These are phyloP conservation scores for Mallotus japonicus DNA, from an alignment of 441 rosid genomes.

Conservation along the genomic window DNA sequence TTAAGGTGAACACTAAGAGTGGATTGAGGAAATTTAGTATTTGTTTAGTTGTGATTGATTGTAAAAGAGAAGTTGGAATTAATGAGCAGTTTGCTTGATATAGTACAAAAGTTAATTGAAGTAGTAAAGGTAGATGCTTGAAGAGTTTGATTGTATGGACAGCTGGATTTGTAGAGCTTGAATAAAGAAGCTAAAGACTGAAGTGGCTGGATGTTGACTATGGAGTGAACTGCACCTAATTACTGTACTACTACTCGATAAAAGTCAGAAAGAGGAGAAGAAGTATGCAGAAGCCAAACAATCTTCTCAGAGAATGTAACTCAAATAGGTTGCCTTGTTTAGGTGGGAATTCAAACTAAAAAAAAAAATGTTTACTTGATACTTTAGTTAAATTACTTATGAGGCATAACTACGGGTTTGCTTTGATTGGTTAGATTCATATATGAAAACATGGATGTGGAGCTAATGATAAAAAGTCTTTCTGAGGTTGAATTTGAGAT, in stretches of 20 bases:
- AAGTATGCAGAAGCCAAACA: not conserved
- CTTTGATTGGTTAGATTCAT: constrained; percentile 1
- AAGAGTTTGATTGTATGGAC: not conserved
- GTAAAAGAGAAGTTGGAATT: not conserved
- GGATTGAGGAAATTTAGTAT: not conserved
- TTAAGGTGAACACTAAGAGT: not conserved
- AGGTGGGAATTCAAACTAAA: not conserved
- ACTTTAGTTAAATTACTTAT: not conserved
- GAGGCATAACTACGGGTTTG: not conserved
- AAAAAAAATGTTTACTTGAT: not conserved
- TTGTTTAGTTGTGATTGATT: not conserved
- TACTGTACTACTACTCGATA: not conserved
- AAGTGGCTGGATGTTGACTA: not conserved
- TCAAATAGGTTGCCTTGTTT: not conserved
- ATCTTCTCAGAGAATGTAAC: not conserved
- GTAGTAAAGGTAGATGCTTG: not conserved
- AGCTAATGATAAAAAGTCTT: not conserved
- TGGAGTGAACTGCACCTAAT: not conserved
- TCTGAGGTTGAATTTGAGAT: not conserved
- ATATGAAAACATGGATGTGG: not conserved
- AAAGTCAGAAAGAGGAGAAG: not conserved
- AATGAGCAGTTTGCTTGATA: not conserved
- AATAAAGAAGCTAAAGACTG: not conserved
- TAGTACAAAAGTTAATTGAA: not conserved
- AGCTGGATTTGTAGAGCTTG: not conserved